phyloP scores from a whole-genome alignment of 352 stramenopile species.

The Blastocystis hominis region DNA sequence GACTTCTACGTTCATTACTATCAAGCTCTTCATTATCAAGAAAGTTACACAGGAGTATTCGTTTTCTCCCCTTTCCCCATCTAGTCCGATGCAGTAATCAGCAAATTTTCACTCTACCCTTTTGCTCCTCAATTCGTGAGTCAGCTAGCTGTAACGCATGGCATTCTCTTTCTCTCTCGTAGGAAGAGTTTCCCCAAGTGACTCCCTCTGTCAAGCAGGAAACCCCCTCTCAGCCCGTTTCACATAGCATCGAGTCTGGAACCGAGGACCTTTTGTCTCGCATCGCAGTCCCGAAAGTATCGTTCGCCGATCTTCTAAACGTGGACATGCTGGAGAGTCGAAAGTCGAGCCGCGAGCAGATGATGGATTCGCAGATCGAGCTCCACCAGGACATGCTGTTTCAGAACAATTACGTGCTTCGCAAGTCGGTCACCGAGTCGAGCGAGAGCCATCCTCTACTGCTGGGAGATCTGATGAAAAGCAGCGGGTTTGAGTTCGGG shows the following conservation, averaged over 20 bases:
- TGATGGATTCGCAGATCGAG: constrained; percentile 50
- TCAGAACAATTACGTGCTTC: constrained; percentile 54
- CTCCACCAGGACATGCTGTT: constrained; percentile 47
- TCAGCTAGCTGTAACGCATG: not conserved
- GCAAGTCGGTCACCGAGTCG: not conserved
- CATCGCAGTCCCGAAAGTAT: constrained; percentile 4
- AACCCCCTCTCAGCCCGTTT: not conserved
- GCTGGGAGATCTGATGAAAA: not conserved
- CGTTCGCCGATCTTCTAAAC: not conserved
- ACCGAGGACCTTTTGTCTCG: not conserved
- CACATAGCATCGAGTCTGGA: not conserved
- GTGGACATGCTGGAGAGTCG: not conserved
- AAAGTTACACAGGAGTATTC: not conserved
- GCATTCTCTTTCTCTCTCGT: not conserved
- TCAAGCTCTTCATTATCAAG: constrained; percentile 39
- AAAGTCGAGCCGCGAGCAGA: not conserved
- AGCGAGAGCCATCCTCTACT: not conserved
- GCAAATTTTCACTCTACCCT: constrained; percentile 44
- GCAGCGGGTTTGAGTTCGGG: not conserved
- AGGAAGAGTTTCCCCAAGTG: not conserved
- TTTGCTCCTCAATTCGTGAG: constrained; percentile 38
- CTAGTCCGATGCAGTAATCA: not conserved
- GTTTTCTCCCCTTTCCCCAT: not conserved
- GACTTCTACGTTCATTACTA: constrained; percentile 27
- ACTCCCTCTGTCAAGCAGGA: not conserved